Conservation (phyloP, 2,329 filamentous ascomycete species). For the Thelonectria discophora region DNA sequence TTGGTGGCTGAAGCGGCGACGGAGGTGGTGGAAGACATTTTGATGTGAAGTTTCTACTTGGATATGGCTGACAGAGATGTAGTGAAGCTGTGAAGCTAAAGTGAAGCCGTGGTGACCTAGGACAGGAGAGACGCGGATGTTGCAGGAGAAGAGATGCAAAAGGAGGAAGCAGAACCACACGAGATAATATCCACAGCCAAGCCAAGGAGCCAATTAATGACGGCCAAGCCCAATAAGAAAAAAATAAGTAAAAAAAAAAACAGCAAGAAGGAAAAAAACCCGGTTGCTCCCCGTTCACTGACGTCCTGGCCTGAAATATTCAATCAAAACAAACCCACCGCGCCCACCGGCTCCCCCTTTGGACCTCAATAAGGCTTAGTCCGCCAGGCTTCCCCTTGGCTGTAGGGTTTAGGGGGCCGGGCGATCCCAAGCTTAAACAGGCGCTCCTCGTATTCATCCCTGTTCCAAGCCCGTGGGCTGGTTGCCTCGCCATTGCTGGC, state of each 20-base stretch:
- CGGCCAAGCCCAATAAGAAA: neutral
- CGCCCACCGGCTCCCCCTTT: neutral
- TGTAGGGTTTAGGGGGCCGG: neutral
- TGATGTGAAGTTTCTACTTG: too few relatives aligned
- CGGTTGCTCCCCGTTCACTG: slow-evolving; percentile 3
- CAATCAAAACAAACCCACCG: slow-evolving; percentile 18
- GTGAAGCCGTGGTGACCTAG: too few relatives aligned
- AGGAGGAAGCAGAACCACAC: neutral
- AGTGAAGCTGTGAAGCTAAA: neutral
- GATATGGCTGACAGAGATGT: too few relatives aligned
- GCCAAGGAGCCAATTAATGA: neutral
- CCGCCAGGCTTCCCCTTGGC: neutral
- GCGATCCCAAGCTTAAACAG: neutral
- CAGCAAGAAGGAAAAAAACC: slow-evolving; percentile 3
- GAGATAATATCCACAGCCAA: neutral
- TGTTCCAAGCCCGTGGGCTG: neutral
- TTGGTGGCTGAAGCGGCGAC: slow-evolving; percentile 23
- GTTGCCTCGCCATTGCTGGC: slow-evolving; percentile 4
- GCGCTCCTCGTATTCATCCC: slow-evolving; percentile 13
- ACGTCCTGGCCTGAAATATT: slow-evolving; percentile 13
- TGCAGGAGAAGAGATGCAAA: neutral
- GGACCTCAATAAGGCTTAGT: slow-evolving; percentile 8
- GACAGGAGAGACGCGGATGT: neutral
- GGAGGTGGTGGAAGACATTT: slow-evolving; percentile 36
- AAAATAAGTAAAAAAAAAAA: neutral